Evolutionary conservation across 2,329 filamentous ascomycete genomes (phyloP), one percentile per base, ranked within the genome.

Genomic region (Stenocarpella maydis): DNA sequence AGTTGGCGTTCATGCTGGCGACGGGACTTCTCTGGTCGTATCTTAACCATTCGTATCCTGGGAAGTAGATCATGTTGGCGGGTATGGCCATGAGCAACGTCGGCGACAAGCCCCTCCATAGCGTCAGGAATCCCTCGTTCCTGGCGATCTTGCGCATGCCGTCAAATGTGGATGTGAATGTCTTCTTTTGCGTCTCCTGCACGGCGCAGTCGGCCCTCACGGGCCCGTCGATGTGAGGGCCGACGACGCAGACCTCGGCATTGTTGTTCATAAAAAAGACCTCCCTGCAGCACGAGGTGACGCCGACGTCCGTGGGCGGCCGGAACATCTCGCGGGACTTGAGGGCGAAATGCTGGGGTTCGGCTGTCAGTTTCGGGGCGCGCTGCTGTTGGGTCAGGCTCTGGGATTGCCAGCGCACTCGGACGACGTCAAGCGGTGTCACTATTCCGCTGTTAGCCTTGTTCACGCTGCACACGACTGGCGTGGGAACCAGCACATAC

Each of bases 31-130:
- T 82, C 1, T 84, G 83, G 75, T 93, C 92, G 73, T 87, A 92
- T 43, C 96, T 90, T 69, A 99, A 80, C 92, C 94, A 98, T 77
- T 99, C 96, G 80, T 99, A 99, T 47, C 96, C 96, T 15, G 96
- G 97, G 76, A 98, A 98, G 81, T 99, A 99, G 73, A 99, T 98
- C 74, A 99, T 96, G 78, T 99, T 99, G 31, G 91, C 94, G 0
- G 96, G 96, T 7, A 99, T 88, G 0, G 94, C 91, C 96, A 99
- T 99, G 73, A 94, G 87, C 26, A 99, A 83, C 0, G 96, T 99
- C 0, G 96, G 95, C n/a, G 93, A 97, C 6, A 99, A 83, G 0
- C 96, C 96, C 71, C 96, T 88, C 95, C 96, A 99, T 43, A 99
- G 82, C 1, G 95, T 96, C 31, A 88, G 87, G 15, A 94, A 77